Conservation (phyloP, 1,284 basidiomycete species). For the Apiotrichum laibachii region DNA sequence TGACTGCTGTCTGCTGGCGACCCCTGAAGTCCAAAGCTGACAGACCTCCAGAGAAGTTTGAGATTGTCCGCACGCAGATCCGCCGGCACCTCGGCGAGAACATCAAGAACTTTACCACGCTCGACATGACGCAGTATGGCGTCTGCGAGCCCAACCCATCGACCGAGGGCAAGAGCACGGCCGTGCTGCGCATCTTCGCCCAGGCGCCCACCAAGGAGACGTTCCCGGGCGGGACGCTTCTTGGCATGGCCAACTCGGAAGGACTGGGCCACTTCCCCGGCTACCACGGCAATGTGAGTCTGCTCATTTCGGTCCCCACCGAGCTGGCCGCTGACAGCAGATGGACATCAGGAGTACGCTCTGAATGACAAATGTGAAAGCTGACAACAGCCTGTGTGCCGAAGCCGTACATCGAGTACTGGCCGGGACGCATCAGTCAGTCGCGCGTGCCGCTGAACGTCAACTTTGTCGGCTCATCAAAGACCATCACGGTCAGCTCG, state of each 20-base stretch:
- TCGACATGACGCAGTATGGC: slow-evolving; percentile 29
- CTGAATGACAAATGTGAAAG: not conserved
- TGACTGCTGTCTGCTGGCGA: not conserved
- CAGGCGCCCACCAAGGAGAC: slow-evolving; percentile 23
- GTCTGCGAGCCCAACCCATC: slow-evolving; percentile 18
- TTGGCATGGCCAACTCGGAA: slow-evolving; percentile 14
- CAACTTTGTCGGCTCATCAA: slow-evolving; percentile 8
- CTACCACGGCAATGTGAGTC: slow-evolving; percentile 12
- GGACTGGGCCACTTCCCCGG: slow-evolving; percentile 25
- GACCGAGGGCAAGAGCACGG: slow-evolving; percentile 24
- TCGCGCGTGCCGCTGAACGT: slow-evolving; percentile 10
- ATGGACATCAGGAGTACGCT: slow-evolving; percentile 10
- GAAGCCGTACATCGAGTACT: slow-evolving; percentile 22
- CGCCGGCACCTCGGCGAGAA: slow-evolving; percentile 9
- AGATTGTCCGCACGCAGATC: slow-evolving; percentile 24
- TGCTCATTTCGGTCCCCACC: not conserved
- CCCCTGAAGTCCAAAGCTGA: not conserved
- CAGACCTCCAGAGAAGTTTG: slow-evolving; percentile 21
- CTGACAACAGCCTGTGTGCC: slow-evolving; percentile 7
- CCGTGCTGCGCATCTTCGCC: slow-evolving; percentile 27
- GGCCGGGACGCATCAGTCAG: slow-evolving; percentile 15
- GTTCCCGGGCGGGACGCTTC: slow-evolving; percentile 6
- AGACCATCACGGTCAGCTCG: slow-evolving; percentile 5
- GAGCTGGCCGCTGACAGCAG: not conserved
- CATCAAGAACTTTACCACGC: slow-evolving; percentile 9